phyloP scores from a whole-genome alignment of 75 land plant genomes.

The Cunninghamia lanceolata region DNA sequence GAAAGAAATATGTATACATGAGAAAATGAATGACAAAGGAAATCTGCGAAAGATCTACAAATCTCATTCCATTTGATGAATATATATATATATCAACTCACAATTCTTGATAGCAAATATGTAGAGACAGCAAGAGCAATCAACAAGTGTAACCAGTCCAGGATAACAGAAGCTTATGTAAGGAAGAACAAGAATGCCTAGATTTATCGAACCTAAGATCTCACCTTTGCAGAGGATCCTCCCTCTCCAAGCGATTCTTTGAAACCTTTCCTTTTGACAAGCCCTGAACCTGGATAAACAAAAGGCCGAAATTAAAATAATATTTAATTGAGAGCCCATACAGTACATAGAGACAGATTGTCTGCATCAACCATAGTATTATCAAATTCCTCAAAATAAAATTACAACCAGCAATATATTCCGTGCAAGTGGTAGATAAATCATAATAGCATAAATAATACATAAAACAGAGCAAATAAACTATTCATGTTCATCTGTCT shows the following conservation, averaged over 20 bases:
- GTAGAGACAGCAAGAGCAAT: neutral
- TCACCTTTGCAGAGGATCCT: slow-evolving; percentile 90
- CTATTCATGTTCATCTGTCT: neutral
- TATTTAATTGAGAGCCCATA: neutral
- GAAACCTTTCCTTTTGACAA: slow-evolving; percentile 78
- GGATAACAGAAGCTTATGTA: neutral
- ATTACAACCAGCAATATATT: neutral
- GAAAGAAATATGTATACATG: too few species aligned
- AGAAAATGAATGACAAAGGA: too few species aligned
- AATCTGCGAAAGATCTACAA: slow-evolving; percentile 70
- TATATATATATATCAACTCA: neutral
- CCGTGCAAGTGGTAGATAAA: neutral
- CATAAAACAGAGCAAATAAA: neutral
- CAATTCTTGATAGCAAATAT: neutral
- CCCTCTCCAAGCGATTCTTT: slow-evolving; percentile 80
- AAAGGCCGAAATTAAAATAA: neutral
- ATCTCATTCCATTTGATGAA: too few species aligned
- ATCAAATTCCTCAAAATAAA: neutral
- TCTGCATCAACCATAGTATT: neutral
- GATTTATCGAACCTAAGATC: neutral
- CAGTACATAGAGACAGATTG: neutral
- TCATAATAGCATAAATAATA: neutral
- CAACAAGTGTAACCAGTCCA: neutral
- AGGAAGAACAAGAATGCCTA: slow-evolving; percentile 6
- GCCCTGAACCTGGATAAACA: slow-evolving; percentile 67